Evolutionary conservation across 2,329 filamentous ascomycete genomes (phyloP).

Genomic region (Sporothrix pseudoabietina): DNA sequence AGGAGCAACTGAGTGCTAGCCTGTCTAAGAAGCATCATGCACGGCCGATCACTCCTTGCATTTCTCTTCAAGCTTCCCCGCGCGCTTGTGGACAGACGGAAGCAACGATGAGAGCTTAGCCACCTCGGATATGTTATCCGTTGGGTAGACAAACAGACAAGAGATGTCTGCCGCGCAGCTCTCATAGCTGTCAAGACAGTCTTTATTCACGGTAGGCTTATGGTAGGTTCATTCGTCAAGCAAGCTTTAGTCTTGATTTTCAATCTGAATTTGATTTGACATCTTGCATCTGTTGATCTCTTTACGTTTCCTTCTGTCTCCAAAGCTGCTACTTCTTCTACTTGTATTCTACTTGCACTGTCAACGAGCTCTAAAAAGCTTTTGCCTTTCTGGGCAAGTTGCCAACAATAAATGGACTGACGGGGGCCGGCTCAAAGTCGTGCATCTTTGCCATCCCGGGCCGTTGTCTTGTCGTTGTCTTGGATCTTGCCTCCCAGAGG

Average conservation of each 20-base stretch:
- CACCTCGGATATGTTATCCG: neutral
- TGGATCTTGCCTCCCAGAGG: neutral
- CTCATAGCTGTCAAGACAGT: neutral
- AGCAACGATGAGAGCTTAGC: conserved; percentile 1
- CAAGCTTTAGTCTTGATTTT: neutral
- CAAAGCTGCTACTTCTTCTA: neutral
- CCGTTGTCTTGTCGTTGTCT: conserved; percentile 8
- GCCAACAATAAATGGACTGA: neutral
- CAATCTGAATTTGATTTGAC: neutral
- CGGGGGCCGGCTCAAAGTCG: neutral
- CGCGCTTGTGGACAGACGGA: neutral
- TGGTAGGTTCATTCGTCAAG: neutral
- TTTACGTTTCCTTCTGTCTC: neutral
- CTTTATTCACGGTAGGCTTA: neutral
- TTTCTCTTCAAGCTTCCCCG: neutral
- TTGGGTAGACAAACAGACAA: neutral
- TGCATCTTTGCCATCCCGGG: neutral
- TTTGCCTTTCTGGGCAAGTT: neutral
- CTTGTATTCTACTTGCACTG: neutral
- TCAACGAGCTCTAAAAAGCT: neutral
- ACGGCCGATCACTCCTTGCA: neutral
- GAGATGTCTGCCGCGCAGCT: neutral
- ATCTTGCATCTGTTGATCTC: neutral
- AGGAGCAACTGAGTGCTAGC: neutral
- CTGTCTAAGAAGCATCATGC: neutral